Evolutionary conservation across 371 early-diverging fungal species (phyloP).

Genomic region (Mucor mucedo): DNA sequence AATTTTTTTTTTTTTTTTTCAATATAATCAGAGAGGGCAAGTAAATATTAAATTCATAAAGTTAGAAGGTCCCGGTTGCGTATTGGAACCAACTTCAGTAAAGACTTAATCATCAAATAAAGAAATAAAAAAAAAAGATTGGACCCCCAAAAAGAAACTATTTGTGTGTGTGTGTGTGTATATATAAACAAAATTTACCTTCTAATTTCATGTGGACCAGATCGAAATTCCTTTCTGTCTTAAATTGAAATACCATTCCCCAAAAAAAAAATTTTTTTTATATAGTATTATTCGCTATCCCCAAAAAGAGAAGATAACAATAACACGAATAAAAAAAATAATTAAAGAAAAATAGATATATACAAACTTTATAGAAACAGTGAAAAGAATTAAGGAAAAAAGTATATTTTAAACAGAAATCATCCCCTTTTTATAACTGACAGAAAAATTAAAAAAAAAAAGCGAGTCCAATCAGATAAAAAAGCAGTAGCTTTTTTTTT

Average conservation of each 20-base stretch:
- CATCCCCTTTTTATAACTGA: not conserved
- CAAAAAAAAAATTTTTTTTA: not conserved
- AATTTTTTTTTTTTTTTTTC: slow-evolving; percentile 1
- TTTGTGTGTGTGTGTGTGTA: not conserved
- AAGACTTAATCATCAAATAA: slow-evolving; percentile 24
- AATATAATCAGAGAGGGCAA: slow-evolving; percentile 23
- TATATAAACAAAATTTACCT: slow-evolving; percentile 6
- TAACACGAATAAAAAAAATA: not conserved
- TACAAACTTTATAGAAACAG: not conserved
- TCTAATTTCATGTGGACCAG: slow-evolving; percentile 2
- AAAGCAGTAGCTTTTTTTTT: not conserved
- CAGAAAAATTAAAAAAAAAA: not conserved
- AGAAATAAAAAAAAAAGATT: no score
- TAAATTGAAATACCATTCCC: not conserved
- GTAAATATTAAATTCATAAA: slow-evolving; percentile 19
- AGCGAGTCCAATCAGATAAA: not conserved
- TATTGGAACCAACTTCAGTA: slow-evolving; percentile 23
- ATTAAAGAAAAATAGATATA: not conserved
- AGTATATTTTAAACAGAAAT: not conserved
- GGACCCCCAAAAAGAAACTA: not conserved
- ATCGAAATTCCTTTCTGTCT: slow-evolving; percentile 13
- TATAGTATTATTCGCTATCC: not conserved
- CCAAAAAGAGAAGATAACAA: slow-evolving; percentile 5
- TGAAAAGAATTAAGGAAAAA: not conserved
- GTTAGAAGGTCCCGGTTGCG: slow-evolving; percentile 19